Evolutionary conservation across 179 eudicot genomes (phyloP).

Genomic region (Camellia oleifera): DNA sequence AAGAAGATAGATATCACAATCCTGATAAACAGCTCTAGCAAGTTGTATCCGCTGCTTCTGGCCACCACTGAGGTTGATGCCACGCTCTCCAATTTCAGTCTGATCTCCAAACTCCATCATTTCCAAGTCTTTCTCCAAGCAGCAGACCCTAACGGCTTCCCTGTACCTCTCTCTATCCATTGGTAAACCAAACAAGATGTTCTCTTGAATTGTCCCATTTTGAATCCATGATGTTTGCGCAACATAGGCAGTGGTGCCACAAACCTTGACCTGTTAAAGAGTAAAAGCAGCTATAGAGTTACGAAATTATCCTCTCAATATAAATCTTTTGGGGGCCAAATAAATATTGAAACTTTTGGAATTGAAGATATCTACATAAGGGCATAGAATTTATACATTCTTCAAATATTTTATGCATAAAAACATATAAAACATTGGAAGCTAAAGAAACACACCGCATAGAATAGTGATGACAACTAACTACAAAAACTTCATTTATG

Average conservation of each 20-base stretch:
- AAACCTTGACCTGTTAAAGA: conserved; percentile 56
- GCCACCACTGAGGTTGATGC: conserved; percentile 94
- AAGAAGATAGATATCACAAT: conserved; percentile 80
- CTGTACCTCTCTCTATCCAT: conserved; percentile 63
- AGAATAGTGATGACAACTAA: neutral
- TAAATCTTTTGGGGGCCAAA: no score
- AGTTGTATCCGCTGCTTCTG: conserved; percentile 96
- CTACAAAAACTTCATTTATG: neutral
- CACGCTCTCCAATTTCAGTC: conserved; percentile 97
- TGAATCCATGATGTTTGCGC: conserved; percentile 98
- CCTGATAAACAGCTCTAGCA: conserved; percentile 92
- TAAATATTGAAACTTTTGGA: no score
- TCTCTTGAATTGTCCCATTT: conserved; percentile 81
- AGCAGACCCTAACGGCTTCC: conserved; percentile 68
- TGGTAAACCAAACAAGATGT: conserved; percentile 79
- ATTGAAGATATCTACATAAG: neutral
- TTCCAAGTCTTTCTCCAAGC: conserved; percentile 80
- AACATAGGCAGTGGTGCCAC: conserved; percentile 89
- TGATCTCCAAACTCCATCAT: conserved; percentile 96
- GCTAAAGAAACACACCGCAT: no score
- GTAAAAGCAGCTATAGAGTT: neutral
- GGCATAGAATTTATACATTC: neutral
- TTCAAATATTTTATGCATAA: no score
- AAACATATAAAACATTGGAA: no score
- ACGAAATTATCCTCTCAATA: no score